Percentiles rank a stretch among this genome's conserved stretches.
Conservation (phyloP, 2,329 filamentous ascomycete species). For the Thelonectria blattea region DNA sequence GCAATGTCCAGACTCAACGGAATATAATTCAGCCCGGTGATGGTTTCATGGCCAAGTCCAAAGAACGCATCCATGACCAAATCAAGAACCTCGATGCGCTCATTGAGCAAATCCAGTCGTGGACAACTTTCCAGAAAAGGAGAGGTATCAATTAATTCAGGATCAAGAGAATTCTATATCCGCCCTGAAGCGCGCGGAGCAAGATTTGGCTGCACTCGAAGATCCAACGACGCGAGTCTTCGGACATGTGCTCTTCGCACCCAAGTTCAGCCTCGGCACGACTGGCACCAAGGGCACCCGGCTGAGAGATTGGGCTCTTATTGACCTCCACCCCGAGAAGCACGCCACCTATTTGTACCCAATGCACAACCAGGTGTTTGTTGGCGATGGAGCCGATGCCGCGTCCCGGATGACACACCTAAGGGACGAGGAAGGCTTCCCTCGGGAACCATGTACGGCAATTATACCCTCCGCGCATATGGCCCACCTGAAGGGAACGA, state of each 20-base stretch:
- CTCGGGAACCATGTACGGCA: too few relatives aligned
- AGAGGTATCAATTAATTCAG: background rate
- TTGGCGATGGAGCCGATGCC: background rate
- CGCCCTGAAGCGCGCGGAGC: background rate
- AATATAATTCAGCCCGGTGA: conserved; percentile 15
- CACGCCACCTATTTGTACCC: background rate
- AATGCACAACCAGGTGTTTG: background rate
- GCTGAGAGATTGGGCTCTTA: conserved; percentile 21
- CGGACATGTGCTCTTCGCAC: conserved; percentile 12
- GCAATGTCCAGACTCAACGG: background rate
- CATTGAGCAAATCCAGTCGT: too few relatives aligned
- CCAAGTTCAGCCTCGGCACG: background rate
- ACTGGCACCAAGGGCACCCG: background rate
- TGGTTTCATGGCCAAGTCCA: background rate
- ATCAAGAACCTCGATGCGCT: background rate
- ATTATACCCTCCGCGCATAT: too few relatives aligned
- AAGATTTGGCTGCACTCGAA: background rate
- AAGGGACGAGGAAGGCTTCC: too few relatives aligned
- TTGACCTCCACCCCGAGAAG: conserved; percentile 15
- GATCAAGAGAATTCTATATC: too few relatives aligned
- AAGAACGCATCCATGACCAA: background rate
- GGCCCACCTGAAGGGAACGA: background rate
- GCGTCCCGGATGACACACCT: too few relatives aligned
- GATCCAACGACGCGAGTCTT: conserved; percentile 7
- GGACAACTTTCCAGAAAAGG: too few relatives aligned